phyloP scores from a whole-genome alignment of 140 eudicot species.

The Senecio squalidus region DNA sequence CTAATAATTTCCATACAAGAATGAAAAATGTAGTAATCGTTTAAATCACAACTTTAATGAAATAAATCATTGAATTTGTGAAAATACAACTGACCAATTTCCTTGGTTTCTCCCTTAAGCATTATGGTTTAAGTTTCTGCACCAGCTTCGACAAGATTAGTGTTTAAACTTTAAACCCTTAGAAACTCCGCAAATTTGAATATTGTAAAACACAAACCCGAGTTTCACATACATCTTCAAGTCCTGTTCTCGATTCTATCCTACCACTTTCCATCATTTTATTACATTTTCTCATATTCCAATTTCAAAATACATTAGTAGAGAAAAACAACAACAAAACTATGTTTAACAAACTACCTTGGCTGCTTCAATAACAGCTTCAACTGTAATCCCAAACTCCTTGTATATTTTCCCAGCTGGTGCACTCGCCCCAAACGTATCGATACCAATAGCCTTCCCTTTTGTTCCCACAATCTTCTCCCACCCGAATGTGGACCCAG shows the following conservation, averaged over 20 bases:
- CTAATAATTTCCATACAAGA: conserved; percentile 66
- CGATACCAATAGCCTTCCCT: conserved; percentile 60
- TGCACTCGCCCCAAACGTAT: conserved; percentile 63
- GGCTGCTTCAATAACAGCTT: conserved; percentile 51
- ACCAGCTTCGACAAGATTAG: conserved; percentile 71
- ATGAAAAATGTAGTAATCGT: background rate
- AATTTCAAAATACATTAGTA: background rate
- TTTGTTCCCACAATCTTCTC: conserved; percentile 47
- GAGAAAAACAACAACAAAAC: background rate
- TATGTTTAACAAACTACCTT: conserved; percentile 23
- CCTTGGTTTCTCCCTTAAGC: conserved; percentile 97
- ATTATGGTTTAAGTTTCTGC: conserved; percentile 94
- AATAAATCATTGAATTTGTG: background rate
- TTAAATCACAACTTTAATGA: background rate
- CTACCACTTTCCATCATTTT: background rate
- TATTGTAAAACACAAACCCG: background rate
- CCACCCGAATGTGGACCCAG: conserved; percentile 66
- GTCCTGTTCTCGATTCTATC: background rate
- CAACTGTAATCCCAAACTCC: conserved; percentile 55
- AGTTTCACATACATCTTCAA: background rate
- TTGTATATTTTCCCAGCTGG: conserved; percentile 53
- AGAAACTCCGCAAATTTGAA: conserved; percentile 61
- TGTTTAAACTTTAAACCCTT: conserved; percentile 78
- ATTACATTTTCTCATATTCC: background rate
- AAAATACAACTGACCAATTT: conserved; percentile 53